Conservation (phyloP, 805 yeast genomes). For the Ogataea paraovalis region DNA sequence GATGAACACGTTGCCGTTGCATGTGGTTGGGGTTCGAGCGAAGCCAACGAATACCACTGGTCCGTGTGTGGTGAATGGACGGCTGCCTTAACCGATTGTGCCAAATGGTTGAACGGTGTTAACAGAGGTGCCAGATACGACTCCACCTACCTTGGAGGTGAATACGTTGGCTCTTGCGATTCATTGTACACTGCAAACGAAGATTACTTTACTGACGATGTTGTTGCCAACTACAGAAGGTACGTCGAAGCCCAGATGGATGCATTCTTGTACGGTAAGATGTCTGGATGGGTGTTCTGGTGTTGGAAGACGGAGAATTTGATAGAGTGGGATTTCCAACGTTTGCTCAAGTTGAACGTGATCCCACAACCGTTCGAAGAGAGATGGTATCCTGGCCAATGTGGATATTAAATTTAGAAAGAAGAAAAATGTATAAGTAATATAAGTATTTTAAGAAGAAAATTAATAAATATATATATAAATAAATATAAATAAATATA, state of each 20-base stretch:
- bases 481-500: no score
- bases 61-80: conserved; percentile 83
- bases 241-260: conserved; percentile 90
- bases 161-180: conserved; percentile 60
- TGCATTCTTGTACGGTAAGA: conserved; percentile 49
- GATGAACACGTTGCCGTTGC: conserved; percentile 60
- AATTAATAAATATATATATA: neutral
- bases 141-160: conserved; percentile 42
- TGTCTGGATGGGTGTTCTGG: conserved; percentile 92
- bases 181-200: conserved; percentile 38
- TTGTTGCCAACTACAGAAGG: conserved; percentile 55
- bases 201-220: conserved; percentile 54
- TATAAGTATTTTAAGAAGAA: neutral
- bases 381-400: conserved; percentile 29
- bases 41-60: conserved; percentile 60
- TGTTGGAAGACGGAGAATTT: conserved; percentile 83
- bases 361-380: conserved; percentile 73
- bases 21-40: conserved; percentile 42
- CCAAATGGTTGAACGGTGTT: conserved; percentile 85
- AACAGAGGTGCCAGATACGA: conserved; percentile 79
- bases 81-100: conserved; percentile 90
- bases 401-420: conserved; percentile 27
- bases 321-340: conserved; percentile 81
- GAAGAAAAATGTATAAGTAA: neutral
- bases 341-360: conserved; percentile 51